These are phyloP conservation scores for Fusarium sp. DNA, from an alignment of 2,329 filamentous ascomycete species.

Conservation along the genomic window DNA sequence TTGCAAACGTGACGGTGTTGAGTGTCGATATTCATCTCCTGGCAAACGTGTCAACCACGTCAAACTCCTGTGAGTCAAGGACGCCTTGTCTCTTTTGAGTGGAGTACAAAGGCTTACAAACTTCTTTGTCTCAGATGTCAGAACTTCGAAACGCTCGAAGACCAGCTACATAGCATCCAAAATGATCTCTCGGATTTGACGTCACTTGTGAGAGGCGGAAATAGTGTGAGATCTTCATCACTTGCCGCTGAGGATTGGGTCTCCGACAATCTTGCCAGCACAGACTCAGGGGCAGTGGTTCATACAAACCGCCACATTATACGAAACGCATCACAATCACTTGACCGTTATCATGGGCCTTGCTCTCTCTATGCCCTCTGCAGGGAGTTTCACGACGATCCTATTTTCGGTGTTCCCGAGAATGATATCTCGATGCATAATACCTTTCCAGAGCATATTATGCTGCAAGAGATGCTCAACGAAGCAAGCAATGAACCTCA, in stretches of 20 bases:
- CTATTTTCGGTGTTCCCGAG: constrained; percentile 22
- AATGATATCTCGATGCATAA: constrained; percentile 6
- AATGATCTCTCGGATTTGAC: constrained; percentile 46
- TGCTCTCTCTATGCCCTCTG: constrained; percentile 45
- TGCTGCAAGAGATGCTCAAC: constrained; percentile 42
- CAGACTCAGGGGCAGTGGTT: not conserved
- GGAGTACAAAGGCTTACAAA: constrained; percentile 37
- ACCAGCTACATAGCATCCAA: constrained; percentile 46
- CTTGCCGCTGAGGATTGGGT: constrained; percentile 21
- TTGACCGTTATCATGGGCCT: constrained; percentile 45
- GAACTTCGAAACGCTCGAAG: constrained; percentile 47
- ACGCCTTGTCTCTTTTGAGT: not conserved
- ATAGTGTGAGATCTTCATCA: constrained; percentile 18
- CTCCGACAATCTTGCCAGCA: constrained; percentile 7
- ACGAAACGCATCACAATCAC: constrained; percentile 32
- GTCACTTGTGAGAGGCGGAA: constrained; percentile 43
- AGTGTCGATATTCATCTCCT: constrained; percentile 48
- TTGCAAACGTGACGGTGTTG: constrained; percentile 48
- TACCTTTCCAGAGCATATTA: constrained; percentile 4
- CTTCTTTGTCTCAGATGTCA: constrained; percentile 42
- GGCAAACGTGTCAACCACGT: constrained; percentile 49
- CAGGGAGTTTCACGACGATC: constrained; percentile 42
- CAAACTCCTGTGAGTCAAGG: constrained; percentile 46
- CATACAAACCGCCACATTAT: constrained; percentile 40
- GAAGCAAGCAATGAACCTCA: constrained; percentile 42